Evolutionary conservation across 2,329 filamentous ascomycete species (phyloP).

Genomic region (Tetracladium maxilliforme): DNA sequence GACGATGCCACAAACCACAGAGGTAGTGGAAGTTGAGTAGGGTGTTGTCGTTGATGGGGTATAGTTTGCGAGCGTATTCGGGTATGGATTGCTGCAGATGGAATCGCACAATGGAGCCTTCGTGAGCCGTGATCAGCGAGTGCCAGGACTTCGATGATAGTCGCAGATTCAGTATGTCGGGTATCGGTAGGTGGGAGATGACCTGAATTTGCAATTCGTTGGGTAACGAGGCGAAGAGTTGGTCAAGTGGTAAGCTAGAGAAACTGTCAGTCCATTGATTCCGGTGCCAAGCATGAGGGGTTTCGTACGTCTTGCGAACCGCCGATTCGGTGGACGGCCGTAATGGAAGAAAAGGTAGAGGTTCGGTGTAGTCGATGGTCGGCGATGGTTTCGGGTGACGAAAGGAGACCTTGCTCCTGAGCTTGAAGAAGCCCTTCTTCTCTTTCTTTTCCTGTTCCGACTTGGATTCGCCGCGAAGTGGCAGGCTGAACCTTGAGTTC

Average conservation of each 20-base stretch:
- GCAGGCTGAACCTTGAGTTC: too few relatives aligned
- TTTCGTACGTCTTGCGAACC: too few relatives aligned
- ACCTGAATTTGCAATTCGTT: conserved; percentile 50
- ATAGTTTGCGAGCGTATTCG: conserved; percentile 42
- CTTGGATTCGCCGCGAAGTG: too few relatives aligned
- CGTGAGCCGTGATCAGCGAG: conserved; percentile 41
- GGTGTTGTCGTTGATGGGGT: conserved; percentile 31
- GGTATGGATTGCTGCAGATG: conserved; percentile 45
- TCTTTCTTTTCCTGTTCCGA: too few relatives aligned
- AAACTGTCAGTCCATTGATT: too few relatives aligned
- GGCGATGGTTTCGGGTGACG: too few relatives aligned
- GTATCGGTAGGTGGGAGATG: conserved; percentile 41
- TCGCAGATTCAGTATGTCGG: conserved; percentile 43
- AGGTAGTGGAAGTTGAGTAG: conserved; percentile 43
- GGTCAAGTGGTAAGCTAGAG: conserved; percentile 28
- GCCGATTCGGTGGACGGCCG: too few relatives aligned
- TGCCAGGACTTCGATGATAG: conserved; percentile 44
- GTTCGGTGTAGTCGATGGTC: too few relatives aligned
- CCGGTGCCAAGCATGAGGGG: too few relatives aligned
- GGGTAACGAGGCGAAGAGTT: conserved; percentile 41
- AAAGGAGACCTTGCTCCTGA: too few relatives aligned
- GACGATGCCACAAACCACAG: conserved; percentile 49
- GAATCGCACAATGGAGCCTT: conserved; percentile 44
- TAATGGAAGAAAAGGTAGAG: too few relatives aligned
- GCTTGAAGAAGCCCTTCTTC: too few relatives aligned